Base-by-base conservation (phyloP, 345 rosid species). In the Euclidium syriacum region DNA sequence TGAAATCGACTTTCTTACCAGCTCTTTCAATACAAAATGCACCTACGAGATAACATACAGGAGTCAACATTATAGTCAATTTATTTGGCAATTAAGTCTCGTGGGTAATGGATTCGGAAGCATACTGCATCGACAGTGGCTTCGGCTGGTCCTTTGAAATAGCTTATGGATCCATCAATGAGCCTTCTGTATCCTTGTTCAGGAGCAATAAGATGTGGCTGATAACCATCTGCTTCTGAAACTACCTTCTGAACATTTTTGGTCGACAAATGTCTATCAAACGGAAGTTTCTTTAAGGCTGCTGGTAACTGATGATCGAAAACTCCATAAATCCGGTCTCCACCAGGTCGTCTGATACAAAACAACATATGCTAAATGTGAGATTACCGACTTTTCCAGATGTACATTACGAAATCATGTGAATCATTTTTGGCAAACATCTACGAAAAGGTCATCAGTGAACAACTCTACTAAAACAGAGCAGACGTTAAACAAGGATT, bases 171-270 rank as follows among this genome's bases (percentile, higher is more conserved):
- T 57, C 95, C 97, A 77, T 94, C 97, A 75, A 94, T 94, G 56
- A 94, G 92, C 80, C 99, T 84, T 83, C 97, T 84, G 65, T 94
- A 94, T 59, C 97, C 99, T 82, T 94, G 99, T 65, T 94, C 99
- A 49, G 97, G 97, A 78, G 99, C 99, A 74, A 94, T 90, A 75
- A 94, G 77, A 83, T 94, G 99, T 58, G 99, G 99, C 77, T 94
- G 99, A 79, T 94, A 94, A 76, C 99, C 99, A 82, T 94, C 99
- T 52, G 99, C 99, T 78, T 94, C 87, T 49, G 97, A 87, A 46
- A 94, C 99, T 58, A 94, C 92, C 74, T 83, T 94, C 72, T 87
- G 96, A 52, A 94, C 99, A 84, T 90, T 94, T 81, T 83, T 94
- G 41, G 81, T 61, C 30, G 97, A 90, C 65, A 94, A 90, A 76